These are phyloP conservation scores for Lagenaria siceraria DNA, from an alignment of 306 rosid genomes.

Conservation along the genomic window DNA sequence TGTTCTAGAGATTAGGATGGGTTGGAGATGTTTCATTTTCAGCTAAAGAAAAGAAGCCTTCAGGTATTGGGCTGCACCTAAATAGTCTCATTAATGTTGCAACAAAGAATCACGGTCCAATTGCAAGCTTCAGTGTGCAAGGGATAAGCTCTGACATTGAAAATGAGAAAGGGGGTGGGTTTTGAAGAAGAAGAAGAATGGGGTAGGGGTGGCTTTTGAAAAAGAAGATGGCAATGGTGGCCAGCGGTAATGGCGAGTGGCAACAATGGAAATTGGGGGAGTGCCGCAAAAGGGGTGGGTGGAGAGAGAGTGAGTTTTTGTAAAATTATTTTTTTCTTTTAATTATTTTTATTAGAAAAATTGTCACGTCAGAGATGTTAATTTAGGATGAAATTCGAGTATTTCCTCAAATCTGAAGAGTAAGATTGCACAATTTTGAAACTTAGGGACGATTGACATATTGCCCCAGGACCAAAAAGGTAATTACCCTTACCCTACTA, in stretches of 20 bases:
- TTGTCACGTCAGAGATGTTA: not conserved
- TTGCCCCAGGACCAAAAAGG: no score
- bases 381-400: no score
- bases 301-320: not conserved
- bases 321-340: no score
- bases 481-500: no score
- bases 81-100: not conserved
- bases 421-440: no score
- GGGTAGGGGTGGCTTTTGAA: no score
- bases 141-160: no score
- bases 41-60: not conserved
- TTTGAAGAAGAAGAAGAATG: no score
- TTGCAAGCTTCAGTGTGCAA: constrained; percentile 7
- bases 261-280: not conserved
- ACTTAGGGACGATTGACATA: no score
- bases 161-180: not conserved
- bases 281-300: not conserved
- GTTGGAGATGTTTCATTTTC: not conserved
- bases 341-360: no score
- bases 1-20: not conserved
- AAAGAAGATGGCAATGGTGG: no score
- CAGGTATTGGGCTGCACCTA: not conserved
- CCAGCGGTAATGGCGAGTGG: not conserved
- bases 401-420: no score
- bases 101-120: not conserved